Evolutionary conservation across 2,329 filamentous ascomycete genomes (phyloP), one percentile per base, ranked within the genome.

Genomic region (Furcasterigmium furcatum): DNA sequence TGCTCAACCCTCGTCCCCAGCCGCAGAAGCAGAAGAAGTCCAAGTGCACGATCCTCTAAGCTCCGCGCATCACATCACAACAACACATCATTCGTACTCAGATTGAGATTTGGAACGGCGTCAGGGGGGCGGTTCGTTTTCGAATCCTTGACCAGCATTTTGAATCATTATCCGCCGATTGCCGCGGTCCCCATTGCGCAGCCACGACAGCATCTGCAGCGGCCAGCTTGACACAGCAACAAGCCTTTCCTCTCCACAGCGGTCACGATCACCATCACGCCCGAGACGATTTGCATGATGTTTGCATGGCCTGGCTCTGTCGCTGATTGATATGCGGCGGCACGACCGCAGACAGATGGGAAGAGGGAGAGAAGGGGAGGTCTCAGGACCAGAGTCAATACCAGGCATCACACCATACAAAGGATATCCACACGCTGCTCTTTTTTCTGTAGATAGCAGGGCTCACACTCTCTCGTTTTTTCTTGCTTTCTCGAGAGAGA

Each of bases 31-130:
- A 74, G 59, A 85, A 85, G 73, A 80, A 79, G 66, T 70, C 71
- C 54, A 86, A 85, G 72, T 88, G 85, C 73, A 77, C 76, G 39
- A 83, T 89, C 60, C 75, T 89, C 65, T 89, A 79, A 67, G 22
- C 29, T 36, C 13, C 12, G 9, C n/a, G 20, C 32, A 21, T 22
- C n/a, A 16, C 41, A 25, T 43, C 41, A 38, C 18, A 27, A 27
- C 7, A 27, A 7, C n/a, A 6, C n/a, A n/a, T n/a, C 14, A n/a
- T 43, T 36, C 46, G 24, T 12, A 27, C 45, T 27, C 29, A 35
- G 48, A 30, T 44, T 44, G 25, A 51, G 30, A 48, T 38, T 48
- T 32, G 27, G 41, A 48, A 34, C 24, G 43, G 50, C 46, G 43
- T 41, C 35, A 27, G n/a, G 45, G 20, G 40, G 40, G 25, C 20